phyloP scores from a whole-genome alignment of 805 yeast genomes.

The Schwanniomyces polymorphus region DNA sequence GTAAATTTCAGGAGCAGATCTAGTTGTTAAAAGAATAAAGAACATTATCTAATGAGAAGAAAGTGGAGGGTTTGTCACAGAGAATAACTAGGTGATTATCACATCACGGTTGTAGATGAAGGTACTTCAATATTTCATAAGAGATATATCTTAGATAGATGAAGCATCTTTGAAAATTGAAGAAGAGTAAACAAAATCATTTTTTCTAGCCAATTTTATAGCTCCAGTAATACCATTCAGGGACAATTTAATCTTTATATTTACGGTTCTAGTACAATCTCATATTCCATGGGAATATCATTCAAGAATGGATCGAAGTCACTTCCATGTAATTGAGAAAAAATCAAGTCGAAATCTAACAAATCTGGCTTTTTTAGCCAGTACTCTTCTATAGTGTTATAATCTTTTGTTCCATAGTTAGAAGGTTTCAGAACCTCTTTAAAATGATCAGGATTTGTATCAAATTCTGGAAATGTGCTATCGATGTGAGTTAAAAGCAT shows the following conservation, averaged over 20 bases:
- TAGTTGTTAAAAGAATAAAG: not conserved
- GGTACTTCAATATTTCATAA: no score
- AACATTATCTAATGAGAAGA: not conserved
- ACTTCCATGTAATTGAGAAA: not conserved
- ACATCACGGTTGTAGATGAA: not conserved
- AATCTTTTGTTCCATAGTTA: not conserved
- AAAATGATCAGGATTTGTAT: not conserved
- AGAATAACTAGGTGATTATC: not conserved
- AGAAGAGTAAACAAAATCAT: not conserved
- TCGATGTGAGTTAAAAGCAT: not conserved
- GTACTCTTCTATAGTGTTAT: not conserved
- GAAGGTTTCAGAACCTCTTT: not conserved
- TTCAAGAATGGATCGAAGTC: slow-evolving; percentile 1
- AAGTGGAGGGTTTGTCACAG: no score
- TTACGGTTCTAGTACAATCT: not conserved
- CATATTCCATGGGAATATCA: not conserved
- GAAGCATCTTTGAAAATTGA: no score
- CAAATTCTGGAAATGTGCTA: not conserved
- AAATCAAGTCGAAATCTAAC: not conserved
- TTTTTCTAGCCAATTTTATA: no score
- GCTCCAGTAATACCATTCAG: not conserved
- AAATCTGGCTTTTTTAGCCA: not conserved
- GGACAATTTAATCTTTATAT: not conserved
- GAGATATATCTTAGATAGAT: not conserved
- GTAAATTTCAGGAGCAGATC: not conserved